Base-by-base conservation (phyloP, 1,139 yeast species). In the Diutina catenulata region DNA sequence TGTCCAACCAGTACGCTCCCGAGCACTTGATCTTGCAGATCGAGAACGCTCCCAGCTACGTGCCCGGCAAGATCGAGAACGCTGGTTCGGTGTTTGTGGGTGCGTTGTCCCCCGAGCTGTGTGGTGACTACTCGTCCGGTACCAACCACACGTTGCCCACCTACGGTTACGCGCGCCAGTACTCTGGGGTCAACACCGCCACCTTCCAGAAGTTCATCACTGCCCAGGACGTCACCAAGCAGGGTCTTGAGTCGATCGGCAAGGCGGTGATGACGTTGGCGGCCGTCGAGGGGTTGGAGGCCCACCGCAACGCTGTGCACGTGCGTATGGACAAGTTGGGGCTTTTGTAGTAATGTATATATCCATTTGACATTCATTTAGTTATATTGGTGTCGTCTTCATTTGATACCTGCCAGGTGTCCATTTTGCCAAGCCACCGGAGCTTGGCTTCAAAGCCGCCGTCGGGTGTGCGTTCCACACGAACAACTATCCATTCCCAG, bases 81-180 rank as follows among this genome's bases (percentile, higher is more conserved):
- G 99, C 98, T 9, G 98, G 99, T 29, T 81, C 94, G 26, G 93
- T 91, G 15, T 91, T 91, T 53, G 96, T 91, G 39, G 99, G 99
- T 29, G 81, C 91, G 2, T 82, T 82, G 57, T 82, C 95, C 3
- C 98, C 98, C 36, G 99, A 91, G 59, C 82, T 95, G 3, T 88
- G 97, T 59, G 99, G 99, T 52, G 98, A 93, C 60, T 93, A 91
- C 64, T 87, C 97, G 1, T 78, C 91, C 45, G 97, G 98, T 55
- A 91, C 98, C 5, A 91, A 91, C 68, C 97, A 88, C 62, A 91
- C 98, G 1, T 70, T 91, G 51, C 99, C 98, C 42, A 91, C 99
- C 0, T 91, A 91, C 56, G 98, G 99, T 38, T 91, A 91, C 55
- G 97, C 99, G 37, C 80, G 87, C 62, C 94, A 86, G 72, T 91